phyloP scores from a whole-genome alignment of 176 grass and related monocot species.

The Cymbopogon citratus region DNA sequence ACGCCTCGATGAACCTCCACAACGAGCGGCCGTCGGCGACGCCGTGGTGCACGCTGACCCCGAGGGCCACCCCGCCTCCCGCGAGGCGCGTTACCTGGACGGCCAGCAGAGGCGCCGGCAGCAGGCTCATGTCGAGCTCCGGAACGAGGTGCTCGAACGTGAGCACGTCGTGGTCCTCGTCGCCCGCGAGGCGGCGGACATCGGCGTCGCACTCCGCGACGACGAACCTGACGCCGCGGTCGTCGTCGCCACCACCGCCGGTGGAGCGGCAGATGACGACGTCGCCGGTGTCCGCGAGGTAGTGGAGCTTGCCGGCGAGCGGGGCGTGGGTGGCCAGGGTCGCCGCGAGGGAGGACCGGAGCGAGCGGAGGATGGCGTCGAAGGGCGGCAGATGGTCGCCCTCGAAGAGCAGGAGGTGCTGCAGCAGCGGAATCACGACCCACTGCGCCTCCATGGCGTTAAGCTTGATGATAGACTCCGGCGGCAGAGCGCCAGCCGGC shows the following conservation, averaged over 20 bases:
- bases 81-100: slow-evolving; percentile 38
- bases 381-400: neutral
- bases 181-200: slow-evolving; percentile 10
- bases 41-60: slow-evolving; percentile 25
- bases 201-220: slow-evolving; percentile 3
- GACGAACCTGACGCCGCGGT: slow-evolving; percentile 21
- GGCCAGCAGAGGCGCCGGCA: slow-evolving; percentile 39
- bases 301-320: too few species aligned
- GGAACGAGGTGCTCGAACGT: slow-evolving; percentile 35
- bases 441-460: too few species aligned
- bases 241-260: neutral
- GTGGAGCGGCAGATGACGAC: slow-evolving; percentile 32
- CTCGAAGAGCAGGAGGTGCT: slow-evolving; percentile 28
- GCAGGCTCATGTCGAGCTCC: slow-evolving; percentile 15
- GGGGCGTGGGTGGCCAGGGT: too few species aligned
- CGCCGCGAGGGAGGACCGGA: too few species aligned
- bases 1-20: slow-evolving; percentile 25
- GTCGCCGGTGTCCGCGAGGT: slow-evolving; percentile 5
- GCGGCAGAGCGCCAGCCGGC: too few species aligned
- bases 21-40: slow-evolving; percentile 29
- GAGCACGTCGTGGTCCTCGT: slow-evolving; percentile 25
- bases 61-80: slow-evolving; percentile 20
- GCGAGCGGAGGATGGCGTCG: too few species aligned
- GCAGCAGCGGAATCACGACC: neutral
- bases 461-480: too few species aligned